Evolutionary conservation across 1,139 yeast species (phyloP).

Genomic region (Kazachstania sp.): DNA sequence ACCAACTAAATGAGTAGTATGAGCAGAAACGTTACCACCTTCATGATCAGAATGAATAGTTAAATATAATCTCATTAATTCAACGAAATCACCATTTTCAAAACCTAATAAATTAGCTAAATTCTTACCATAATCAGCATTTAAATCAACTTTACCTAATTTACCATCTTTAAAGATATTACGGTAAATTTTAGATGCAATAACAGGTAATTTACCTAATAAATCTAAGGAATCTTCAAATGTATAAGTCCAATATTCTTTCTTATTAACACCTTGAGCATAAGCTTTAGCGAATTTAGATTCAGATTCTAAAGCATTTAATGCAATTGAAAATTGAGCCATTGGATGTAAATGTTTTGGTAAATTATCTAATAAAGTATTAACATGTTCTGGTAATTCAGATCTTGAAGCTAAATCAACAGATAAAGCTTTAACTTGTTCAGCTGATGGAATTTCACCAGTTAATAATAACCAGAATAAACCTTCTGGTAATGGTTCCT

Average conservation of each 20-base stretch:
- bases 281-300: constrained; percentile 62
- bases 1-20: constrained; percentile 38
- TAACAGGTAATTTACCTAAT: constrained; percentile 57
- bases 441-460: constrained; percentile 52
- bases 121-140: constrained; percentile 87
- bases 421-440: constrained; percentile 45
- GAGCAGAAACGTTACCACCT: constrained; percentile 42
- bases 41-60: constrained; percentile 41
- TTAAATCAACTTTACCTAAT: constrained; percentile 55
- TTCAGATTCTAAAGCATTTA: constrained; percentile 51
- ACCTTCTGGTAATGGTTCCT: constrained; percentile 64
- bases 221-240: constrained; percentile 58
- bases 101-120: constrained; percentile 77
- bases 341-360: constrained; percentile 57
- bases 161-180: constrained; percentile 50
- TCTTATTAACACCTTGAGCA: constrained; percentile 57
- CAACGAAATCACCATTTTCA: constrained; percentile 34
- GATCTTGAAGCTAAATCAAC: constrained; percentile 52
- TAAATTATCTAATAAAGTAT: constrained; percentile 44
- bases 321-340: constrained; percentile 64
- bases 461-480: constrained; percentile 56
- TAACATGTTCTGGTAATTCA: constrained; percentile 48
- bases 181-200: constrained; percentile 60
- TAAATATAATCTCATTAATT: constrained; percentile 36
- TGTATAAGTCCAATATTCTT: constrained; percentile 61